Conservation (phyloP, 2,329 filamentous ascomycete species). For the Neocatenulostroma microsporum region DNA sequence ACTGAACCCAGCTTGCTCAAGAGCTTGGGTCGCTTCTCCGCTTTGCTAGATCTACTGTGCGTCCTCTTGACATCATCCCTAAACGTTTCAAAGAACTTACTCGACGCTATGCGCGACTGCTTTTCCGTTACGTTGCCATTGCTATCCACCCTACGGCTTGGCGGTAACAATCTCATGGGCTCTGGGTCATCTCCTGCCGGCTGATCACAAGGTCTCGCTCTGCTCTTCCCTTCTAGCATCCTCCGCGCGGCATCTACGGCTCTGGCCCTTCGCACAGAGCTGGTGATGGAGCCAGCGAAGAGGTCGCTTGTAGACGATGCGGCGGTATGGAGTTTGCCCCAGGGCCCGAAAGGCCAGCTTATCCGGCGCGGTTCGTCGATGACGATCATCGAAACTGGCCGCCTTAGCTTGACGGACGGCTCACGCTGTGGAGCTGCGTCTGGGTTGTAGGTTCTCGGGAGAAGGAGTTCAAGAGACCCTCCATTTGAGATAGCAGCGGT, state of each 20-base stretch:
- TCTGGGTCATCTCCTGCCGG: not conserved
- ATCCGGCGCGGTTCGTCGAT: not conserved
- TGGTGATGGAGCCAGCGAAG: conserved; percentile 7
- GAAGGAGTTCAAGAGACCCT: not conserved
- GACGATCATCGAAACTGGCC: not conserved
- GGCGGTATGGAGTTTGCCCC: conserved; percentile 7
- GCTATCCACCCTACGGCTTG: too few species aligned
- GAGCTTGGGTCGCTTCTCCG: too few species aligned
- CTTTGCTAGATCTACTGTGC: too few species aligned
- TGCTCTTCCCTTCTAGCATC: conserved; percentile 7
- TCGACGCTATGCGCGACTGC: too few species aligned
- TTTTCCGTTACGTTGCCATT: too few species aligned
- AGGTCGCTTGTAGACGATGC: conserved; percentile 6
- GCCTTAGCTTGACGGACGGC: not conserved
- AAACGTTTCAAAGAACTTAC: too few species aligned
- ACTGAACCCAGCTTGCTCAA: too few species aligned
- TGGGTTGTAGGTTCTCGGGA: not conserved
- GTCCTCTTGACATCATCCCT: too few species aligned
- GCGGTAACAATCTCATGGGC: too few species aligned
- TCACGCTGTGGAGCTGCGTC: not conserved
- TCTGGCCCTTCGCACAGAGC: conserved; percentile 1
- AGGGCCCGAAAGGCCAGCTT: too few species aligned
- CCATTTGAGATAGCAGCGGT: too few species aligned
- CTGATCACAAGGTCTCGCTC: not conserved
- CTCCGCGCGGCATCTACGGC: conserved; percentile 7